Conservation (phyloP, 768 basidiomycete genomes). For the Russula foetens region DNA sequence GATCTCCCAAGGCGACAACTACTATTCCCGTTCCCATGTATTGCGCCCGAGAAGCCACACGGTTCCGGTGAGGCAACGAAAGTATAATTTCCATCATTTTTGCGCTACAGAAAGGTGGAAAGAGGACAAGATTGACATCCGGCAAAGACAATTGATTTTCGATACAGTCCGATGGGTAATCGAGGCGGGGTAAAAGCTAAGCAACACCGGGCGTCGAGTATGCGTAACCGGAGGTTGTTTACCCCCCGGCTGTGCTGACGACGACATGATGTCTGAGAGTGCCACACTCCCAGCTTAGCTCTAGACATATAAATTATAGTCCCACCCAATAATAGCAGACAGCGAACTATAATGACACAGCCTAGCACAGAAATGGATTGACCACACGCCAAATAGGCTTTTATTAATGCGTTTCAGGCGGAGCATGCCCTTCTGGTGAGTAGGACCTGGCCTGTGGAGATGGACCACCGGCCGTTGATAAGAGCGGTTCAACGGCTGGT, state of each 20-base stretch:
- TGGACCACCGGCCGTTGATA: conserved; percentile 1
- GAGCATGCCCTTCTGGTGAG: conserved; percentile 8
- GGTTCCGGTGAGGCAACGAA: neutral
- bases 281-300: neutral
- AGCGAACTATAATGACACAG: neutral
- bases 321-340: neutral
- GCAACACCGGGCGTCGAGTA: neutral
- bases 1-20: neutral
- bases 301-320: neutral
- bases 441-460: neutral
- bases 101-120: neutral
- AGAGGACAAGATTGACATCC: conserved; percentile 6
- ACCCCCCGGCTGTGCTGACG: neutral
- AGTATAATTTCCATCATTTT: neutral
- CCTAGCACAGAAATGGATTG: neutral
- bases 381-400: neutral
- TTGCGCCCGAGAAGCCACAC: neutral
- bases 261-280: neutral
- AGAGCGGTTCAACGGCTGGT: conserved; percentile 9
- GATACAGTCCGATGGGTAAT: conserved; percentile 7
- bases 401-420: conserved; percentile 6
- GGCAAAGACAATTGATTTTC: neutral
- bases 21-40: neutral
- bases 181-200: conserved; percentile 2
- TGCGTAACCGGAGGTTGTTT: neutral